Percentiles rank a stretch among this genome's conserved stretches.
phyloP scores from a whole-genome alignment of 2,329 filamentous ascomycete species.

The Scedosporium aurantiacum region DNA sequence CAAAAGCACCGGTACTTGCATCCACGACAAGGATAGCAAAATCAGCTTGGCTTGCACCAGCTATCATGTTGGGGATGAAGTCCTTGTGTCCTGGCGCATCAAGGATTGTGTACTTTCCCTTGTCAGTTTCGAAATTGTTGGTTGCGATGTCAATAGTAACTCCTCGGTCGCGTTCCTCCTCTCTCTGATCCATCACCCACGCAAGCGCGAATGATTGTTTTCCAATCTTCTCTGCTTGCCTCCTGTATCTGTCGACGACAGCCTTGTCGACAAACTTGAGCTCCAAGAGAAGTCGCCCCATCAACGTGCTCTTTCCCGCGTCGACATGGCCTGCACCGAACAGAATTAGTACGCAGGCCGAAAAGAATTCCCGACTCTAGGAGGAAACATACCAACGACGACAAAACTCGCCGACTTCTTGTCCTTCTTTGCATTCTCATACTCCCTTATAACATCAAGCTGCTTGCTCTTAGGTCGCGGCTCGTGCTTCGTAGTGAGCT shows the following conservation, averaged over 20 bases:
- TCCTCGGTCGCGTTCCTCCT: constrained; percentile 78
- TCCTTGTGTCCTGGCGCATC: constrained; percentile 92
- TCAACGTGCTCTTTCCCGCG: constrained; percentile 92
- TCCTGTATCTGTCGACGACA: constrained; percentile 76
- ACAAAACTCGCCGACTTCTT: constrained; percentile 83
- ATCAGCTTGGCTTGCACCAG: constrained; percentile 88
- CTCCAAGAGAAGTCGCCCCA: constrained; percentile 88
- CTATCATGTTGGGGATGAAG: constrained; percentile 99
- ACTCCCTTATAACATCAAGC: constrained; percentile 73
- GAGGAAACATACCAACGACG: constrained; percentile 59
- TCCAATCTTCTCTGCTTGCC: constrained; percentile 81
- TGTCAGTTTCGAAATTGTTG: constrained; percentile 84
- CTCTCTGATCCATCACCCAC: constrained; percentile 90
- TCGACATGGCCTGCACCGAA: constrained; percentile 72
- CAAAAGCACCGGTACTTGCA: constrained; percentile 79
- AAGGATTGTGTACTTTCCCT: constrained; percentile 80
- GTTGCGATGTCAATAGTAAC: constrained; percentile 96
- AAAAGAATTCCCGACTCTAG: too few species aligned
- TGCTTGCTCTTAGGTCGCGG: constrained; percentile 62
- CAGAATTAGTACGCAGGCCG: not conserved
- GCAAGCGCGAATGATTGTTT: constrained; percentile 94
- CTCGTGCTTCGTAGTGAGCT: constrained; percentile 24
- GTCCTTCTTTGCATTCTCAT: constrained; percentile 48
- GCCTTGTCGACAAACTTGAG: constrained; percentile 79
- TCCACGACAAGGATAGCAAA: constrained; percentile 93